Conservation (phyloP, 345 rosid genomes). For the Anacardium occidentale region DNA sequence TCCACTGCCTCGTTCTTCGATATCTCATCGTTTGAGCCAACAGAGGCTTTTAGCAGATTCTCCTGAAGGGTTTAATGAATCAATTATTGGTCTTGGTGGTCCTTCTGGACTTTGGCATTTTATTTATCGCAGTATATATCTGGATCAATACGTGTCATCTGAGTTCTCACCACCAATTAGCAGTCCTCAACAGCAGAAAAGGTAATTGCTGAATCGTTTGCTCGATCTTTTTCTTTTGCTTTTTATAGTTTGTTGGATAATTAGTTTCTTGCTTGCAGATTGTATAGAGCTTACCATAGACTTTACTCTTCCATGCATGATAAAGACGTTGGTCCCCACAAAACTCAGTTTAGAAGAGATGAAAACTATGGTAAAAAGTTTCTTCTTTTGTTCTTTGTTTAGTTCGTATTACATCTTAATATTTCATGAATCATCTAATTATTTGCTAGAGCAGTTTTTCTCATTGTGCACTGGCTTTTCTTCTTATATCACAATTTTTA, state of each 20-base stretch:
- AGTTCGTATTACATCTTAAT: not conserved
- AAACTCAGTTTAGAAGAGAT: constrained; percentile 97
- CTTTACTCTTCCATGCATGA: constrained; percentile 88
- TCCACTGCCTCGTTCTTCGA: constrained; percentile 47
- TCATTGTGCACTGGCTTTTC: not conserved
- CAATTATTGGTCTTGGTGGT: constrained; percentile 73
- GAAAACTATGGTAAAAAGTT: constrained; percentile 67
- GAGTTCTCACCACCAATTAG: constrained; percentile 84
- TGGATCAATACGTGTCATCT: constrained; percentile 90
- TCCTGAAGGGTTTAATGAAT: constrained; percentile 50
- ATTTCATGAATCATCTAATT: not conserved
- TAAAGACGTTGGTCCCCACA: constrained; percentile 79
- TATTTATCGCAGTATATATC: constrained; percentile 88
- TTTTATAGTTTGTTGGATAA: constrained; percentile 9
- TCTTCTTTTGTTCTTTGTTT: not conserved
- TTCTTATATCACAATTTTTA: not conserved
- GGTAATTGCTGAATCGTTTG: constrained; percentile 38
- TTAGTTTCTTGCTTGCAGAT: constrained; percentile 46
- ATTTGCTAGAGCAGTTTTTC: constrained; percentile 1
- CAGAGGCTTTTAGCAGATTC: constrained; percentile 41
- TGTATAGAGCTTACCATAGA: constrained; percentile 93
- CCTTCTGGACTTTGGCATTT: constrained; percentile 98
- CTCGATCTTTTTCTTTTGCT: not conserved
- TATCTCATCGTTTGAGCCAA: constrained; percentile 47
- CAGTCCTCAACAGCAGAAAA: constrained; percentile 74